Base-by-base conservation (phyloP, 345 rosid genomes). In the Excoecaria cochinchinensis region DNA sequence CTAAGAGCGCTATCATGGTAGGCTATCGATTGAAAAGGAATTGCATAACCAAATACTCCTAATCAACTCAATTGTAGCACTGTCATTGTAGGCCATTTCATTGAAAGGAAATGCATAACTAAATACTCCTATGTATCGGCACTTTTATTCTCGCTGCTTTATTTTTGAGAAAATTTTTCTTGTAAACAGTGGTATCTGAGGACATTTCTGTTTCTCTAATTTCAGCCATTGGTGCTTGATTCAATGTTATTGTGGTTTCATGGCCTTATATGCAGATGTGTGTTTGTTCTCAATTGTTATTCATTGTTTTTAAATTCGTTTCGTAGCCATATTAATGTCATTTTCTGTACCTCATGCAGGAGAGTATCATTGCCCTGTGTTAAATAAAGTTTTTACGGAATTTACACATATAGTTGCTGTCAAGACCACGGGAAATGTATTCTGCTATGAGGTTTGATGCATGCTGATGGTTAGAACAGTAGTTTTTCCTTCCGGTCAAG, bases 371-470 rank as follows among this genome's bases (percentile, higher is more conserved):
- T 95, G 97, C 71, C 97, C 99, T 8, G 96, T 95, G 71, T 83
- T 95, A 63, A 91, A 90, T 87, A 93, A 95, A 79, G 98, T 93
- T 76, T 93, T 93, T 68, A 93, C 99, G 6, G 99, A 93, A 73
- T 95, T 85, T 67, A 90, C 97, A 0, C 98, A 90, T 79, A 91
- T 91, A 24, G 92, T 95, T 85, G 93, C 99, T 67, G 91, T 95
- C 74, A 95, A 87, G 88, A 90, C 94, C 48, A 86, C 97, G 0
- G 98, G 97, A 70, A 90, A 95, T 74, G 97, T 95, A 2, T 93
- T 95, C 85, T 90, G 94, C 77, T 89, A 88, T 63, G 98, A 91
- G 92, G 98, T 95, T 61, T 59, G 80, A 71, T 64, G 53, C 16
- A 12, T 61, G n/a, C 72, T 62, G 6, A 58, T 63, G 57, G 53